Evolutionary conservation across 495 filamentous ascomycete species (phyloP).

Genomic region (Penicillium diatomitis): DNA sequence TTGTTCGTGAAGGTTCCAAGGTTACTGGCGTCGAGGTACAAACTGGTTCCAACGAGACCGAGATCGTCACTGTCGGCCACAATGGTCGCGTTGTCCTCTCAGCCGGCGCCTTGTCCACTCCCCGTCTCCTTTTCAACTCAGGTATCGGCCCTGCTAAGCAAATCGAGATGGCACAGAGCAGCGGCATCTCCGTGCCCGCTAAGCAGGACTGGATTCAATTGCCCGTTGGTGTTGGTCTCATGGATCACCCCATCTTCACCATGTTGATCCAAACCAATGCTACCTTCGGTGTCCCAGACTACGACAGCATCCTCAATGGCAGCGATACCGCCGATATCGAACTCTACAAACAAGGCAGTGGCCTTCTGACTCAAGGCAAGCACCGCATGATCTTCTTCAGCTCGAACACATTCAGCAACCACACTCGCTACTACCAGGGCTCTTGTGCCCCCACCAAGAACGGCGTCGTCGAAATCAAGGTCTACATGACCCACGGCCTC

Average conservation of each 20-base stretch:
- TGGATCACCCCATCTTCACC: slow-evolving; percentile 68
- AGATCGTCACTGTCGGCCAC: slow-evolving; percentile 50
- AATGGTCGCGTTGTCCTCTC: slow-evolving; percentile 59
- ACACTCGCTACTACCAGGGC: slow-evolving; percentile 25
- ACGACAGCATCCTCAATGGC: slow-evolving; percentile 48
- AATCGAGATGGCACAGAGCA: slow-evolving; percentile 45
- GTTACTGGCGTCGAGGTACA: slow-evolving; percentile 62
- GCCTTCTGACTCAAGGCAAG: slow-evolving; percentile 58
- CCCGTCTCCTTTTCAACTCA: slow-evolving; percentile 60
- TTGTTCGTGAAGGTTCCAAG: slow-evolving; percentile 51
- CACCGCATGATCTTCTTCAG: slow-evolving; percentile 43
- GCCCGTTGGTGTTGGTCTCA: slow-evolving; percentile 65
- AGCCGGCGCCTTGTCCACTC: slow-evolving; percentile 61
- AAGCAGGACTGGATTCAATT: slow-evolving; percentile 59
- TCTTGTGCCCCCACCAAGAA: slow-evolving; percentile 18
- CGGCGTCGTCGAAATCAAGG: slow-evolving; percentile 21
- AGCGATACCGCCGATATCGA: slow-evolving; percentile 36
- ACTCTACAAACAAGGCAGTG: slow-evolving; percentile 43
- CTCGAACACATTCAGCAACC: slow-evolving; percentile 14
- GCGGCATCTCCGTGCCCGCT: slow-evolving; percentile 40
- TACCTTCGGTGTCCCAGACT: slow-evolving; percentile 54
- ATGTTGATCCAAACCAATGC: slow-evolving; percentile 52
- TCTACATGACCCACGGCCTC: slow-evolving; percentile 36
- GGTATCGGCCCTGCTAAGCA: slow-evolving; percentile 59
- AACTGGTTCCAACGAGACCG: slow-evolving; percentile 47